These are phyloP conservation scores for Boletus subparvulus DNA, from an alignment of 768 basidiomycete genomes.

Conservation along the genomic window DNA sequence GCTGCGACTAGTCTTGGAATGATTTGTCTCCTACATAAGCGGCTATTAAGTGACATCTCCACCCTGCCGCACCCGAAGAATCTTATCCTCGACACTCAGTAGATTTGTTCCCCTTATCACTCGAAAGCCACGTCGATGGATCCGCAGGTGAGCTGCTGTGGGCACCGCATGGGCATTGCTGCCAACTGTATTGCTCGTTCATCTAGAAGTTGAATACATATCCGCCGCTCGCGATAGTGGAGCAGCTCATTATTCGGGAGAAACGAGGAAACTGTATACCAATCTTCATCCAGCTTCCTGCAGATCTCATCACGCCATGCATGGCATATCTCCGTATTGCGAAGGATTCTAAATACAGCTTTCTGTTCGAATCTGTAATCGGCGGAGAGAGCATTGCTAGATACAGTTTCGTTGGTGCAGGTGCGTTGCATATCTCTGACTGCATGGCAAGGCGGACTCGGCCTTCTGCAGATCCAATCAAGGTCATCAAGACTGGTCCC, in stretches of 20 bases:
- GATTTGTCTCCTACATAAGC: conserved; percentile 6
- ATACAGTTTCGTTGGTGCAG: conserved; percentile 95
- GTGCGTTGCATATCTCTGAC: conserved; percentile 44
- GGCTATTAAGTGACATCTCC: neutral
- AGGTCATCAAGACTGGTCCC: conserved; percentile 86
- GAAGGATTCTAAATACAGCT: conserved; percentile 91
- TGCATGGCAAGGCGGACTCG: neutral
- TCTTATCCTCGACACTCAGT: neutral
- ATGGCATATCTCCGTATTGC: conserved; percentile 94
- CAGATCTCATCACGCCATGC: conserved; percentile 95
- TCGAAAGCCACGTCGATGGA: conserved; percentile 39
- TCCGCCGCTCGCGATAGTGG: conserved; percentile 73
- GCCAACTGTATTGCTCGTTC: conserved; percentile 54
- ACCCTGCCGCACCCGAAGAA: neutral
- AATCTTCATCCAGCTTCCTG: conserved; percentile 88
- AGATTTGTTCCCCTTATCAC: neutral
- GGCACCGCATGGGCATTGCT: conserved; percentile 27
- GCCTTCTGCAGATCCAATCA: conserved; percentile 73
- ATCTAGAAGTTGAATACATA: conserved; percentile 62
- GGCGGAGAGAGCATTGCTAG: conserved; percentile 89
- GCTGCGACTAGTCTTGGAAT: neutral
- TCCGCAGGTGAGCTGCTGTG: conserved; percentile 42
- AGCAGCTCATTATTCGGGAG: conserved; percentile 74
- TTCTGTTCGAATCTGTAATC: conserved; percentile 90
- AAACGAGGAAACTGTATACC: conserved; percentile 92